Percentiles rank a stretch among this genome's conserved stretches.
Evolutionary conservation across 148 eudicot genomes (phyloP).

Genomic region (Hydrangea macrophylla): DNA sequence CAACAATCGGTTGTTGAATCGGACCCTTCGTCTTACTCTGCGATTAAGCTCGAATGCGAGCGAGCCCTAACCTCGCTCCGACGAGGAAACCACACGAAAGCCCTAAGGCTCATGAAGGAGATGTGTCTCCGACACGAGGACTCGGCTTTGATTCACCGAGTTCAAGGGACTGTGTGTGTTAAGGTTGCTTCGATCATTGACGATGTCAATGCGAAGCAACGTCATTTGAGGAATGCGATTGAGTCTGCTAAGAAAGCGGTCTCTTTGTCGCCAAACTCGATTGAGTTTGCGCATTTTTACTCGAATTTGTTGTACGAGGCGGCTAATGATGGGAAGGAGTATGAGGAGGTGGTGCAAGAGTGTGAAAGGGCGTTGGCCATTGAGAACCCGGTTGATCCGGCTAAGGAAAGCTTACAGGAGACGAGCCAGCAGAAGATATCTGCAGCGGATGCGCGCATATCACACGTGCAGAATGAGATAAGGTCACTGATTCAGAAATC

Average conservation of each 20-base stretch:
- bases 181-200: conserved; percentile 60
- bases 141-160: conserved; percentile 55
- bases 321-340: conserved; percentile 63
- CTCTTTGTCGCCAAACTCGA: conserved; percentile 51
- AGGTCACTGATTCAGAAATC: conserved; percentile 58
- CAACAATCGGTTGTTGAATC: conserved; percentile 7
- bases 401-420: conserved; percentile 58
- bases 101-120: conserved; percentile 76
- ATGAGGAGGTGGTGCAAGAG: conserved; percentile 70
- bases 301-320: conserved; percentile 74
- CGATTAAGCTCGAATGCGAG: conserved; percentile 69
- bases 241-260: conserved; percentile 68
- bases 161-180: conserved; percentile 57
- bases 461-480: conserved; percentile 52
- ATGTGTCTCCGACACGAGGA: conserved; percentile 35
- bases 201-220: conserved; percentile 53
- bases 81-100: conserved; percentile 71
- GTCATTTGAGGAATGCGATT: conserved; percentile 56
- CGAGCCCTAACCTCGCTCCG: conserved; percentile 57
- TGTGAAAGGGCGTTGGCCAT: conserved; percentile 79
- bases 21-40: conserved; percentile 15
- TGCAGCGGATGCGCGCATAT: conserved; percentile 42
- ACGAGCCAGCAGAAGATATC: conserved; percentile 48
- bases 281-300: conserved; percentile 71
- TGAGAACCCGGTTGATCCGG: conserved; percentile 81